Conservation (phyloP, 139 green algal genomes). For the Auxenochlorella pyrenoidosa region DNA sequence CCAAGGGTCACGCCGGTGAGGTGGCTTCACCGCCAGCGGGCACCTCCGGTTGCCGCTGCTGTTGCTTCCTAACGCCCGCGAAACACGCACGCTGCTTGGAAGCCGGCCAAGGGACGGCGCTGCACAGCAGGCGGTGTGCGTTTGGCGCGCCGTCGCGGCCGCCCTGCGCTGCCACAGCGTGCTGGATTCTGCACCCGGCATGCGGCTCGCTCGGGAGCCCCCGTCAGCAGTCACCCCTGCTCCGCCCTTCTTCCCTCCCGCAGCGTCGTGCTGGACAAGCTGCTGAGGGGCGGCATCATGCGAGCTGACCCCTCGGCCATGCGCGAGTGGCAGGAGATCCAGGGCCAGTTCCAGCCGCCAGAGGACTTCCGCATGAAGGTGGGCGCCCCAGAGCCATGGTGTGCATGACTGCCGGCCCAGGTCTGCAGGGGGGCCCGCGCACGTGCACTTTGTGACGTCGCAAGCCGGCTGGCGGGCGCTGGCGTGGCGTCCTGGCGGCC, state of each 20-base stretch:
- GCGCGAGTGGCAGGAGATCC: slow-evolving; percentile 43
- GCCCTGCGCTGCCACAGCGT: too few relatives aligned
- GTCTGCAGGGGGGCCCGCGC: too few relatives aligned
- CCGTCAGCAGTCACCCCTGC: too few relatives aligned
- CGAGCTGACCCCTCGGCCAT: slow-evolving; percentile 32
- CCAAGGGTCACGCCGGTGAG: slow-evolving; percentile 33
- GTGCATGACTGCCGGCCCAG: too few relatives aligned
- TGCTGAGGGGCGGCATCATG: slow-evolving; percentile 46
- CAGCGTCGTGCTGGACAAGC: slow-evolving; percentile 44
- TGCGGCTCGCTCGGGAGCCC: too few relatives aligned
- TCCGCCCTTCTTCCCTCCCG: background rate
- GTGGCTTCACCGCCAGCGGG: background rate
- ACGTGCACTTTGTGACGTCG: too few relatives aligned
- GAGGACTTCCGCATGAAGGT: slow-evolving; percentile 41
- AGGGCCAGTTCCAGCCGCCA: slow-evolving; percentile 33
- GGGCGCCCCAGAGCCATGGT: background rate
- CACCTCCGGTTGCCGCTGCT: background rate
- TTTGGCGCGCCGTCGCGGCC: too few relatives aligned
- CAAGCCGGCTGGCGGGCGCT: too few relatives aligned
- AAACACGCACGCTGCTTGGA: background rate
- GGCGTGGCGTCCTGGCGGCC: too few relatives aligned
- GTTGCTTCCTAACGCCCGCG: background rate
- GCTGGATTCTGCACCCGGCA: too few relatives aligned
- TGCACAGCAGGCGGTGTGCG: too few relatives aligned
- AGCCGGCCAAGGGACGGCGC: background rate